phyloP scores from a whole-genome alignment of 495 filamentous ascomycete species.

The Glonium stellatum region DNA sequence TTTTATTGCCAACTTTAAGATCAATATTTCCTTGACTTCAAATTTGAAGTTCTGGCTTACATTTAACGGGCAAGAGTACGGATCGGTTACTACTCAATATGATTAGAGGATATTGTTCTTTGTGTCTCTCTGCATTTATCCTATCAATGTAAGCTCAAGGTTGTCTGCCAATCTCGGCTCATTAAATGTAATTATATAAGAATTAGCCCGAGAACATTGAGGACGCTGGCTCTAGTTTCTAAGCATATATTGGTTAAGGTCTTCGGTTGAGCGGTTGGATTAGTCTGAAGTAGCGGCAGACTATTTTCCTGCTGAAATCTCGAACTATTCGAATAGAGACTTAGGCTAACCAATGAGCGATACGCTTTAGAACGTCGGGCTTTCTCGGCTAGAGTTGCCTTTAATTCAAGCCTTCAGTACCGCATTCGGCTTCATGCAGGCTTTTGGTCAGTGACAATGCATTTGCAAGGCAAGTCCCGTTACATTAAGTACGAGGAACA shows the following conservation, averaged over 20 bases:
- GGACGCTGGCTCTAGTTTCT: too few relatives aligned
- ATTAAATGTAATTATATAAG: too few relatives aligned
- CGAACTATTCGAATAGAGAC: too few relatives aligned
- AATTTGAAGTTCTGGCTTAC: slow-evolving; percentile 9
- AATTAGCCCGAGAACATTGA: too few relatives aligned
- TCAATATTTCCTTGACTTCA: slow-evolving; percentile 7
- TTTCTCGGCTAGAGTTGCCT: background rate
- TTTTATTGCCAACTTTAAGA: background rate
- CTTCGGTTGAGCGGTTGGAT: too few relatives aligned
- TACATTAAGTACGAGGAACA: background rate
- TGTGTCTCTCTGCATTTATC: background rate
- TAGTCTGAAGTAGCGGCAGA: too few relatives aligned
- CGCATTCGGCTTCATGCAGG: background rate
- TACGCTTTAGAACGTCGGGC: too few relatives aligned
- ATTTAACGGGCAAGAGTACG: slow-evolving; percentile 10
- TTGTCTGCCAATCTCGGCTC: too few relatives aligned
- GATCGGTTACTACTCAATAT: slow-evolving; percentile 10
- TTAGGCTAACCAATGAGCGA: too few relatives aligned
- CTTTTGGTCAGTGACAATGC: background rate
- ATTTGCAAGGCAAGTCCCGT: background rate
- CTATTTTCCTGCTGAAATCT: too few relatives aligned
- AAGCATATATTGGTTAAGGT: too few relatives aligned
- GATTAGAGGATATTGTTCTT: background rate
- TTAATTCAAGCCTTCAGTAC: background rate
- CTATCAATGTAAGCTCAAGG: too few relatives aligned